Percentiles rank a stretch among this genome's conserved stretches.
These are phyloP conservation scores for Articulospora tetracladia DNA, from an alignment of 495 filamentous ascomycete genomes.

Conservation along the genomic window DNA sequence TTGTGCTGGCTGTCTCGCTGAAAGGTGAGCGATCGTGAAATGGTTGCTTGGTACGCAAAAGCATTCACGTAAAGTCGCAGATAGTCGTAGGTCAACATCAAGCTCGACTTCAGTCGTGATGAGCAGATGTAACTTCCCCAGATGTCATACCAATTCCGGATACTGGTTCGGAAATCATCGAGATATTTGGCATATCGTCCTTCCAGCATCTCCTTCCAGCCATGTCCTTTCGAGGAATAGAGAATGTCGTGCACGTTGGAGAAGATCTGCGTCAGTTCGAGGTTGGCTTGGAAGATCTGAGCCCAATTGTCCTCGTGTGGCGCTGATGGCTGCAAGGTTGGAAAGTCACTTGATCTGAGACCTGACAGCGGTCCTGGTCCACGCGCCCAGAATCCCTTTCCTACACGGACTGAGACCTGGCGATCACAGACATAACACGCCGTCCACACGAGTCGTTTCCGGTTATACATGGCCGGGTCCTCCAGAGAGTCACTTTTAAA, in stretches of 20 bases:
- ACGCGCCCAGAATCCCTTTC: slow-evolving; percentile 62
- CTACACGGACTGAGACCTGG: slow-evolving; percentile 59
- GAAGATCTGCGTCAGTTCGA: slow-evolving; percentile 64
- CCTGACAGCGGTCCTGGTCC: slow-evolving; percentile 61
- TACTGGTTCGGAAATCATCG: slow-evolving; percentile 60
- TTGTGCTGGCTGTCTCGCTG: slow-evolving; percentile 45
- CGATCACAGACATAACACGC: slow-evolving; percentile 59
- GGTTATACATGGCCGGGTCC: slow-evolving; percentile 39
- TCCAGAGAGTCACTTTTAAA: slow-evolving; percentile 47
- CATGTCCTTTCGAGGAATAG: slow-evolving; percentile 60
- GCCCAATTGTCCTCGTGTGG: slow-evolving; percentile 58
- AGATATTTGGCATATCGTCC: slow-evolving; percentile 55
- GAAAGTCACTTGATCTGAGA: slow-evolving; percentile 57
- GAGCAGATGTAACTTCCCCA: slow-evolving; percentile 61
- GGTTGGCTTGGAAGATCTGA: slow-evolving; percentile 57
- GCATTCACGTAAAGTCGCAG: slow-evolving; percentile 62
- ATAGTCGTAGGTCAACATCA: slow-evolving; percentile 62
- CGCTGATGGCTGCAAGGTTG: slow-evolving; percentile 47
- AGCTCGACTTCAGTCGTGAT: slow-evolving; percentile 48
- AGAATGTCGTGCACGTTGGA: slow-evolving; percentile 64
- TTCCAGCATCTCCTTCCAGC: slow-evolving; percentile 61
- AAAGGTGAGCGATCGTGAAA: slow-evolving; percentile 50
- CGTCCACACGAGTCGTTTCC: slow-evolving; percentile 58
- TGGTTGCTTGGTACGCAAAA: slow-evolving; percentile 63
- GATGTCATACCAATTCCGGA: slow-evolving; percentile 58